Percentiles rank a stretch among this genome's conserved stretches.
These are phyloP conservation scores for Vanderwaltozyma yarrowii DNA, from an alignment of 805 yeast genomes.

Conservation along the genomic window DNA sequence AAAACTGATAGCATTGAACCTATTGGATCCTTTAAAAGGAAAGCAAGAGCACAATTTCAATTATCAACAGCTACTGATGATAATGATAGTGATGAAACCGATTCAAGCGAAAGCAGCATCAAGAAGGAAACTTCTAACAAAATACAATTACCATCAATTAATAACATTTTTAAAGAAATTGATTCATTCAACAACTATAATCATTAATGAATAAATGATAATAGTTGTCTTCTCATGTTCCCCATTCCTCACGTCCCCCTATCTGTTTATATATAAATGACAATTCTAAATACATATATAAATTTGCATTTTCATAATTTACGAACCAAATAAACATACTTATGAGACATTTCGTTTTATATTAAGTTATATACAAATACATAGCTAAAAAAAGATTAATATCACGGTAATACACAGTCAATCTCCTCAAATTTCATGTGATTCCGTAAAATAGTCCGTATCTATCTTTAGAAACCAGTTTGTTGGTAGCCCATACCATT, in stretches of 20 bases:
- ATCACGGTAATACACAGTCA: background rate
- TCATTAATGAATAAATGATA: background rate
- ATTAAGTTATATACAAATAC: too few relatives aligned
- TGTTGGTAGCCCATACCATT: conserved; percentile 5
- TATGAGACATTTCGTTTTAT: too few relatives aligned
- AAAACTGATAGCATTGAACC: conserved; percentile 1
- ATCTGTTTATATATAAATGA: too few relatives aligned
- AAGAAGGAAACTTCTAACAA: conserved; percentile 9
- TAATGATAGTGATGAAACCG: conserved; percentile 7
- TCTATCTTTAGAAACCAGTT: conserved; percentile 1
- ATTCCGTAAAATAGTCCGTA: background rate
- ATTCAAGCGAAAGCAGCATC: conserved; percentile 1
- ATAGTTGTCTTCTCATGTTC: too few relatives aligned
- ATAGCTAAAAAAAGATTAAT: background rate
- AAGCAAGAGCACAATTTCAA: conserved; percentile 10
- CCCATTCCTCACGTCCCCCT: too few relatives aligned
- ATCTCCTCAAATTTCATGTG: conserved; percentile 1
- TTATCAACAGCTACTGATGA: conserved; percentile 8
- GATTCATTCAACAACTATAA: conserved; percentile 13
- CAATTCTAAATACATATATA: too few relatives aligned
- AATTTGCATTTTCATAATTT: too few relatives aligned
- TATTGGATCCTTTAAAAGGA: background rate
- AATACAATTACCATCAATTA: conserved; percentile 21
- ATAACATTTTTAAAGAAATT: conserved; percentile 18
- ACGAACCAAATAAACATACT: too few relatives aligned